These are phyloP conservation scores for Suillus luteus DNA, from an alignment of 768 basidiomycete genomes.

Conservation along the genomic window DNA sequence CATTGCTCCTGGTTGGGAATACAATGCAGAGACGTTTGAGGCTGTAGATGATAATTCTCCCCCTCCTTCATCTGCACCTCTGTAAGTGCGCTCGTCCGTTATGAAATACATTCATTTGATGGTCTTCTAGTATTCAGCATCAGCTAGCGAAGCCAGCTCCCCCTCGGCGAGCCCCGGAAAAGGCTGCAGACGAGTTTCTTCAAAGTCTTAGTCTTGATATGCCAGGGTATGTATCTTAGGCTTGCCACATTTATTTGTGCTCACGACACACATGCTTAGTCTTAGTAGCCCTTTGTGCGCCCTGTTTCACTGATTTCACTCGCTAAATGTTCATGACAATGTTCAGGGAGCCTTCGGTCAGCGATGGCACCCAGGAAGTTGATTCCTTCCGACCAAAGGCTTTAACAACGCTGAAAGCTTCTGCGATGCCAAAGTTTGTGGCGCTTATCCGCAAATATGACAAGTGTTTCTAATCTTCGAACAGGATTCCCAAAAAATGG, in stretches of 20 bases:
- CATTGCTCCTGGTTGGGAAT: not conserved
- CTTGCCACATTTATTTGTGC: not conserved
- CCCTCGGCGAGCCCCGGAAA: conserved; percentile 24
- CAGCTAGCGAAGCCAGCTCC: conserved; percentile 14
- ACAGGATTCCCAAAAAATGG: conserved; percentile 62
- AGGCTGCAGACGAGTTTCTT: conserved; percentile 29
- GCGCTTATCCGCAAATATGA: conserved; percentile 12
- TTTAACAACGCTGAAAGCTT: conserved; percentile 19
- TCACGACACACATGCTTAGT: conserved; percentile 15
- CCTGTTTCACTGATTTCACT: not conserved
- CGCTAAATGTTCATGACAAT: not conserved
- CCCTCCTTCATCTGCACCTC: not conserved
- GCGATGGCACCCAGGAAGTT: conserved; percentile 10
- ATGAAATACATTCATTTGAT: not conserved
- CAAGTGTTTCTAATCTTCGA: conserved; percentile 11
- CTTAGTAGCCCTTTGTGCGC: conserved; percentile 31
- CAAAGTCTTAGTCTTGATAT: conserved; percentile 27
- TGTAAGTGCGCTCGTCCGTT: not conserved
- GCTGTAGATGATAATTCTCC: not conserved
- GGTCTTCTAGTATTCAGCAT: conserved; percentile 8
- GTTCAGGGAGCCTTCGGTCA: conserved; percentile 21
- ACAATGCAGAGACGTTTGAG: no score
- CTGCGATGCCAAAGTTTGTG: conserved; percentile 29
- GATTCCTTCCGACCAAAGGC: conserved; percentile 5
- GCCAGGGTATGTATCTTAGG: conserved; percentile 24